Percentiles rank a stretch among this genome's conserved stretches.
phyloP scores from a whole-genome alignment of 2,329 filamentous ascomycete species.

The Pseudovirgaria hyperparasitica region DNA sequence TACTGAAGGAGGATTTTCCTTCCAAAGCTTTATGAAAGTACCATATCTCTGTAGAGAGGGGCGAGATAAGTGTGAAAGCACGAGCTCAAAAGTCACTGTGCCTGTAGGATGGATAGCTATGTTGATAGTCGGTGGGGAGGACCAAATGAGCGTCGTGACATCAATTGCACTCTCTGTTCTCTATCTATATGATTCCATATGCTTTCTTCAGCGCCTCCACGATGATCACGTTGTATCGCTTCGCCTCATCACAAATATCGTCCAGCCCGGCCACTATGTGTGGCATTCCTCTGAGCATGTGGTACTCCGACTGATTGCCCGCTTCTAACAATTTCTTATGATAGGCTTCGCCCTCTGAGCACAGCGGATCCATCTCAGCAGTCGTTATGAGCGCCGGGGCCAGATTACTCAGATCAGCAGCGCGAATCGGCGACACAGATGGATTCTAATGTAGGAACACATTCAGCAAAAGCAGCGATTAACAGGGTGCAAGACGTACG shows the following conservation, averaged over 20 bases:
- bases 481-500: conserved; percentile 11
- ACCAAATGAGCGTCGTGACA: too few relatives aligned
- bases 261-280: conserved; percentile 12
- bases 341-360: conserved; percentile 29
- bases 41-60: too few relatives aligned
- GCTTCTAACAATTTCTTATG: conserved; percentile 23
- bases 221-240: conserved; percentile 2
- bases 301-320: conserved; percentile 19
- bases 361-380: conserved; percentile 29
- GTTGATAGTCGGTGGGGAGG: too few relatives aligned
- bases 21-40: too few relatives aligned
- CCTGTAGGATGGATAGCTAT: too few relatives aligned
- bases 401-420: conserved; percentile 20
- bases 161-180: too few relatives aligned
- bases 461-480: background rate
- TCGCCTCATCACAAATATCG: conserved; percentile 1
- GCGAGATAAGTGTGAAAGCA: too few relatives aligned
- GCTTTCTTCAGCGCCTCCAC: conserved; percentile 1
- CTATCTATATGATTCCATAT: too few relatives aligned
- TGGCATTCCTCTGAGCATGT: conserved; percentile 19
- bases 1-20: too few relatives aligned
- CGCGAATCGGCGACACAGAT: conserved; percentile 29
- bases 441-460: conserved; percentile 20
- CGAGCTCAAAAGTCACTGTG: too few relatives aligned
- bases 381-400: conserved; percentile 27